Evolutionary conservation across 768 basidiomycete genomes (phyloP).

Genomic region (Phallus indusiatus): DNA sequence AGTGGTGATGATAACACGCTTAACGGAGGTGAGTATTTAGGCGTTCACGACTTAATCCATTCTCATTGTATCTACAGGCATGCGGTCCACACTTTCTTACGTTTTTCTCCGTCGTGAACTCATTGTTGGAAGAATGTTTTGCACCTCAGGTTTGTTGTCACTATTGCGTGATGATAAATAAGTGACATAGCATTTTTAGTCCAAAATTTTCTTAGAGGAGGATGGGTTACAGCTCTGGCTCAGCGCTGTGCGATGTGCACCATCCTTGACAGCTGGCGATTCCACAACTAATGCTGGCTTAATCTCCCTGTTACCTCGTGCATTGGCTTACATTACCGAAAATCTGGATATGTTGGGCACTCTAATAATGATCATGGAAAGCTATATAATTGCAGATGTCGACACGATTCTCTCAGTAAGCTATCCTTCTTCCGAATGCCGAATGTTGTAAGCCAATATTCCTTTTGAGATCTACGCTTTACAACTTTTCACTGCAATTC

Average conservation of each 20-base stretch:
- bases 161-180: conserved; percentile 12
- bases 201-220: conserved; percentile 60
- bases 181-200: conserved; percentile 32
- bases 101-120: conserved; percentile 46
- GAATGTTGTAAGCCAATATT: not conserved
- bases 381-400: conserved; percentile 71
- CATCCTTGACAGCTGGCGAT: too few species aligned
- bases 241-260: conserved; percentile 56
- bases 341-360: conserved; percentile 72
- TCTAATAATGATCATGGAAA: conserved; percentile 57
- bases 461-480: conserved; percentile 38
- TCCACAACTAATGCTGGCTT: too few species aligned
- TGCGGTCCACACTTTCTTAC: conserved; percentile 50
- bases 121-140: conserved; percentile 58
- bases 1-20: conserved; percentile 56
- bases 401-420: conserved; percentile 52
- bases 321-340: conserved; percentile 45
- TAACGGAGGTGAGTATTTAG: conserved; percentile 46
- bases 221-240: conserved; percentile 75
- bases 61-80: conserved; percentile 40
- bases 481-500: conserved; percentile 51
- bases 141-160: conserved; percentile 36
- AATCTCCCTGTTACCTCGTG: conserved; percentile 55
- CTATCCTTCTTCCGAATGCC: not conserved
- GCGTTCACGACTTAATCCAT: not conserved